These are phyloP conservation scores for Decorospora gaudefroyi DNA, from an alignment of 2,329 filamentous ascomycete species.

Conservation along the genomic window DNA sequence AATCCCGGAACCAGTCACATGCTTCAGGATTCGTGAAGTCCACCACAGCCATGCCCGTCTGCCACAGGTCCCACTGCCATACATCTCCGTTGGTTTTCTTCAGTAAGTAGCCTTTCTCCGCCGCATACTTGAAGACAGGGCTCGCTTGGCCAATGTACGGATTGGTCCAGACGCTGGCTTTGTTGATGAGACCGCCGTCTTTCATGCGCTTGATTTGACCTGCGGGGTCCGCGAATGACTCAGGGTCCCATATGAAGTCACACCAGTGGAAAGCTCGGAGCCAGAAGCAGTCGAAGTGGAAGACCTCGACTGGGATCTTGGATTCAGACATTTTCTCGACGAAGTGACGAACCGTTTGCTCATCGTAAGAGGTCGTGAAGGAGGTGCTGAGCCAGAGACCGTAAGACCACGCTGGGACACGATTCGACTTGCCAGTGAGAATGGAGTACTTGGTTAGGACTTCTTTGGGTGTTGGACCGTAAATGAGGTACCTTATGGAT, in stretches of 20 bases:
- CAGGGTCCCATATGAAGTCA: constrained; percentile 71
- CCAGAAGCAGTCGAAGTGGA: constrained; percentile 81
- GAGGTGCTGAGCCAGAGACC: constrained; percentile 77
- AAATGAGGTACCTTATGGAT: constrained; percentile 64
- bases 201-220: constrained; percentile 68
- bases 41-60: constrained; percentile 74
- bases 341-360: constrained; percentile 68
- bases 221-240: constrained; percentile 70
- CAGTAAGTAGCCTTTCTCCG: constrained; percentile 69
- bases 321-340: constrained; percentile 69
- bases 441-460: constrained; percentile 69
- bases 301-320: constrained; percentile 69
- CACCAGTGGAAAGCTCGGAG: constrained; percentile 76
- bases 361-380: constrained; percentile 74
- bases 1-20: constrained; percentile 65
- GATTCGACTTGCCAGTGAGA: constrained; percentile 67
- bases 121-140: constrained; percentile 66
- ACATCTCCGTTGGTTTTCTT: constrained; percentile 70
- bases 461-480: constrained; percentile 72
- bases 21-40: constrained; percentile 76
- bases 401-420: constrained; percentile 73
- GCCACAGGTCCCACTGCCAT: constrained; percentile 79
- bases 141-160: constrained; percentile 73
- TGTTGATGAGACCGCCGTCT: constrained; percentile 60
- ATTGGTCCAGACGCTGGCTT: constrained; percentile 77